Evolutionary conservation across 78 protist genomes (phyloP).

Genomic region (Capsaspora owczarzaki): DNA sequence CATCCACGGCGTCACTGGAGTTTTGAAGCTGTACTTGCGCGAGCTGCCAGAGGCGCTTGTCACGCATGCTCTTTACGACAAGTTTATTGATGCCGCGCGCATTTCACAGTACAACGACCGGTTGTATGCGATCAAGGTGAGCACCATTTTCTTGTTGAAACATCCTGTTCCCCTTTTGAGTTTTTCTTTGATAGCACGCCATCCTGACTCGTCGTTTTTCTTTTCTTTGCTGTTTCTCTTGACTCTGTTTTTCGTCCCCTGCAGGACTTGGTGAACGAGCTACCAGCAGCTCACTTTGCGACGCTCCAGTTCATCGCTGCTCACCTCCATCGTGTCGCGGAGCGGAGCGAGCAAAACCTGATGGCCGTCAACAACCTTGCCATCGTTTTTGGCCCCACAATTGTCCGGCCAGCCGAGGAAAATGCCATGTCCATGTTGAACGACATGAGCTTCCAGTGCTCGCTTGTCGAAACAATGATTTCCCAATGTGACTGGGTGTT

Average conservation of each 20-base stretch:
- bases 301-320: not conserved
- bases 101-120: no score
- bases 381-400: not conserved
- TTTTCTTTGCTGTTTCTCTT: no score
- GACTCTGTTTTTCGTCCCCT: not conserved
- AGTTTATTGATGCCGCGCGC: not conserved
- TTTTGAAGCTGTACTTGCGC: slow-evolving; percentile 27
- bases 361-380: not conserved
- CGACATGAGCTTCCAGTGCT: no score
- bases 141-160: no score
- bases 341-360: not conserved
- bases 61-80: not conserved
- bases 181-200: no score
- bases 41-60: slow-evolving; percentile 28
- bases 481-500: no score
- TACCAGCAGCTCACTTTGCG: not conserved
- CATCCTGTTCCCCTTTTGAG: no score
- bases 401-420: no score
- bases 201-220: no score
- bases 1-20: not conserved
- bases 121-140: no score
- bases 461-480: no score
- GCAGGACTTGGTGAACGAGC: not conserved
- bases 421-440: no score
- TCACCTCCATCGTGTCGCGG: not conserved